Evolutionary conservation across 2,329 filamentous ascomycete species (phyloP).

Genomic region (Penicillium sp.): DNA sequence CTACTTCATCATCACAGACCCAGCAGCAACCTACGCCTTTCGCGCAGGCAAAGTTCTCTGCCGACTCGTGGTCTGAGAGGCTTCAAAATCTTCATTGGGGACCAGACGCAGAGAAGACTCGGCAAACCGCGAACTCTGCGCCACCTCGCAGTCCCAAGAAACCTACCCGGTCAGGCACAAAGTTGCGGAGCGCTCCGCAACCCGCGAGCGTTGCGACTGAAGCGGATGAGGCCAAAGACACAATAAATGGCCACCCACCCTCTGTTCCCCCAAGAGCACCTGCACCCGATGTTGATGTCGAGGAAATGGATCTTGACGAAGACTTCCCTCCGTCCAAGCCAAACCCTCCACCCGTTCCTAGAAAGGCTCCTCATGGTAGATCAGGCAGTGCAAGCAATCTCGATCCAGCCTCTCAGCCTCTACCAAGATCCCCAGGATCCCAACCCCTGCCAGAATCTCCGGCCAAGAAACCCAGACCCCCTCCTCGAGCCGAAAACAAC

Average conservation of each 20-base stretch:
- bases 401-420: slow-evolving; percentile 16
- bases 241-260: slow-evolving; percentile 25
- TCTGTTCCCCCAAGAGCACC: slow-evolving; percentile 16
- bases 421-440: slow-evolving; percentile 5
- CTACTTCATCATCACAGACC: slow-evolving; percentile 2
- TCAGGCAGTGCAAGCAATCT: slow-evolving; percentile 18
- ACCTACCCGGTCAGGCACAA: slow-evolving; percentile 28
- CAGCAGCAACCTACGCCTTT: slow-evolving; percentile 34
- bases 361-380: background rate
- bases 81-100: slow-evolving; percentile 38
- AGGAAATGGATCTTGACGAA: slow-evolving; percentile 52
- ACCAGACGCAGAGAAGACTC: slow-evolving; percentile 30
- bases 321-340: slow-evolving; percentile 25
- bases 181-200: slow-evolving; percentile 32
- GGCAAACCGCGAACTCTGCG: slow-evolving; percentile 27
- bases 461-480: slow-evolving; percentile 15
- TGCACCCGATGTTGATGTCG: slow-evolving; percentile 30
- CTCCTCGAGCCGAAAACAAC: slow-evolving; percentile 6
- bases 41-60: slow-evolving; percentile 38
- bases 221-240: slow-evolving; percentile 40
- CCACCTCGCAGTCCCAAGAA: slow-evolving; percentile 39
- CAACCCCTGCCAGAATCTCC: slow-evolving; percentile 6
- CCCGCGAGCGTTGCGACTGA: slow-evolving; percentile 41
- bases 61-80: slow-evolving; percentile 41
- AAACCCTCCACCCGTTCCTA: slow-evolving; percentile 5